Conservation (phyloP, 257 asterid genomes). For the Petunia secreta region DNA sequence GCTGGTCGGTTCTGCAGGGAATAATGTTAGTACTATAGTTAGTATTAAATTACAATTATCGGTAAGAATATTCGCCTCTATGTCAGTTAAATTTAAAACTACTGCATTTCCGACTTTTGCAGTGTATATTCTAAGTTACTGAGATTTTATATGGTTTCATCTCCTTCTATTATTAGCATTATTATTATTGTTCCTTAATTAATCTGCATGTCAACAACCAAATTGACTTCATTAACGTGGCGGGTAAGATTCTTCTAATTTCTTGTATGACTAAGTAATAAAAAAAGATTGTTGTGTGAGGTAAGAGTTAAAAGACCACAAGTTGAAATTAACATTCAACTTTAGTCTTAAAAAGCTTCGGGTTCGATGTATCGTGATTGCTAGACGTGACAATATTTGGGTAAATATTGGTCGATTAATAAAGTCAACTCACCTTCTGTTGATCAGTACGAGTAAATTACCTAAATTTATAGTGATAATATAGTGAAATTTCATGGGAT, state of each 20-base stretch:
- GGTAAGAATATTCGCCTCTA: neutral
- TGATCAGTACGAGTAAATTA: neutral
- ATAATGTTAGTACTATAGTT: too few relatives aligned
- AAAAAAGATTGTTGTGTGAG: too few relatives aligned
- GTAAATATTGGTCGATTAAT: neutral
- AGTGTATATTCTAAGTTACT: neutral
- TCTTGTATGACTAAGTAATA: neutral
- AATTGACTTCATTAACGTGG: slow-evolving; percentile 15
- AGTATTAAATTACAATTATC: slow-evolving; percentile 18
- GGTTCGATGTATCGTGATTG: neutral
- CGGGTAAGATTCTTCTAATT: neutral
- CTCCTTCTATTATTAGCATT: neutral
- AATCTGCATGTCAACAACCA: slow-evolving; percentile 21
- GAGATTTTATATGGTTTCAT: neutral
- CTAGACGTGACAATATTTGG: neutral
- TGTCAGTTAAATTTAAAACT: neutral
- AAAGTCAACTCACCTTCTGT: neutral
- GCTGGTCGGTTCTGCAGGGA: slow-evolving; percentile 20
- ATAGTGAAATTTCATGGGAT: neutral
- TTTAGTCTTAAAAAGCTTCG: too few relatives aligned
- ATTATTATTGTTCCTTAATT: neutral
- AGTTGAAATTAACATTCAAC: too few relatives aligned
- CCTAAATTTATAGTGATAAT: neutral
- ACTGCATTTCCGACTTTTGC: neutral
- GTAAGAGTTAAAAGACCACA: too few relatives aligned